A percentile compares a stretch with the other conserved stretches of the same genome.
phyloP scores from a whole-genome alignment of 108 stramenopile genomes.

The Skeletonema costatum region DNA sequence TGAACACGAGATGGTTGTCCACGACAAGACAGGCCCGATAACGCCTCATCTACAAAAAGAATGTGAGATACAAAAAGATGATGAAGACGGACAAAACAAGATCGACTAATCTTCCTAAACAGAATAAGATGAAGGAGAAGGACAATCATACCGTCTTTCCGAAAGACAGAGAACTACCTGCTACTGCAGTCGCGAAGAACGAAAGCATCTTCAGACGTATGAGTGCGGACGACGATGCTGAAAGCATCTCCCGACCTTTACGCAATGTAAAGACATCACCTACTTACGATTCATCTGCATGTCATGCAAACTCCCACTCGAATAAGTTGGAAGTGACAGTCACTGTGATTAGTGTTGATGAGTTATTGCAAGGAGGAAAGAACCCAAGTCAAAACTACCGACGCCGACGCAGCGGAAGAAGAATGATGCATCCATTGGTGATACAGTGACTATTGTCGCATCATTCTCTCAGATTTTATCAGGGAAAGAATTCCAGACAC shows the following conservation, averaged over 20 bases:
- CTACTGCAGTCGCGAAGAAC: neutral
- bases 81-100: neutral
- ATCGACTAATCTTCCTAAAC: neutral
- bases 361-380: neutral
- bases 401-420: neutral
- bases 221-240: neutral
- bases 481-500: neutral
- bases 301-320: neutral
- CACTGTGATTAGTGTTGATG: neutral
- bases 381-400: neutral
- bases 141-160: neutral
- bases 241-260: neutral
- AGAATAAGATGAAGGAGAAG: neutral
- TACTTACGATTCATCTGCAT: neutral
- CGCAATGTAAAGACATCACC: neutral
- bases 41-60: neutral
- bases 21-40: neutral
- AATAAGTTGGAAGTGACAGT: neutral
- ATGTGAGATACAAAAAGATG: neutral
- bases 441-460: neutral
- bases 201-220: neutral
- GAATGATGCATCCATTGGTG: neutral
- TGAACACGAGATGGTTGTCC: neutral
- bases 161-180: neutral
- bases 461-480: neutral